These are phyloP conservation scores for Urostyla sp. DNA, from an alignment of 73 alveolate genomes.

Conservation along the genomic window DNA sequence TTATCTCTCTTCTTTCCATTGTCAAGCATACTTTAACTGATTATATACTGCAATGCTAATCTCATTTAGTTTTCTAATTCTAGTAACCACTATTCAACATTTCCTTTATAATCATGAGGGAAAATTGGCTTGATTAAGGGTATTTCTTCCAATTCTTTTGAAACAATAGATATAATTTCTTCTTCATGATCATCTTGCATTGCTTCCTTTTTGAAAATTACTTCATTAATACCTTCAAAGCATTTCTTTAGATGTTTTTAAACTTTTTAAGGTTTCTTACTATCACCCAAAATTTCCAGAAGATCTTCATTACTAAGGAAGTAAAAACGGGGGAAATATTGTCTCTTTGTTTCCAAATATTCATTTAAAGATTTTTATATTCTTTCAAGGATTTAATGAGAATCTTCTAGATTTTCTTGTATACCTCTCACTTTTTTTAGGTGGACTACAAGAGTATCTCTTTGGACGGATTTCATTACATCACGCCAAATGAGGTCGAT, in stretches of 20 bases:
- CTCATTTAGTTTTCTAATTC: conserved; percentile 92
- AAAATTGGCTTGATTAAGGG: conserved; percentile 77
- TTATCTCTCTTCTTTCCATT: conserved; percentile 64
- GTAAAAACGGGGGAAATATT: conserved; percentile 95
- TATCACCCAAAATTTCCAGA: conserved; percentile 91
- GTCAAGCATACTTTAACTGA: conserved; percentile 71
- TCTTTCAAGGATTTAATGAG: conserved; percentile 85
- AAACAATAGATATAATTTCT: conserved; percentile 86
- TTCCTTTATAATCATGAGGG: conserved; percentile 86
- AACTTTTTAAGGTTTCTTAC: conserved; percentile 93
- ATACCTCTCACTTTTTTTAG: conserved; percentile 80
- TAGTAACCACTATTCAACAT: conserved; percentile 92
- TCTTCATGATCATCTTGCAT: conserved; percentile 15
- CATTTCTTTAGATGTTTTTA: conserved; percentile 94
- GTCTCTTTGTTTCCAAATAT: conserved; percentile 95
- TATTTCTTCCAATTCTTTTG: conserved; percentile 88
- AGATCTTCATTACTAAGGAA: conserved; percentile 96
- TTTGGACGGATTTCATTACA: conserved; percentile 87
- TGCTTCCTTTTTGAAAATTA: conserved; percentile 66
- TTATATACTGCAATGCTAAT: conserved; percentile 68
- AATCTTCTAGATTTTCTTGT: conserved; percentile 75
- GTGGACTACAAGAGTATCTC: conserved; percentile 81
- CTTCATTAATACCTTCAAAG: conserved; percentile 93
- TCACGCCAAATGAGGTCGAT: conserved; percentile 97
- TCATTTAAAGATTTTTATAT: conserved; percentile 90